Base-by-base conservation (phyloP, 805 yeast genomes). In the Wickerhamiella musiphila region DNA sequence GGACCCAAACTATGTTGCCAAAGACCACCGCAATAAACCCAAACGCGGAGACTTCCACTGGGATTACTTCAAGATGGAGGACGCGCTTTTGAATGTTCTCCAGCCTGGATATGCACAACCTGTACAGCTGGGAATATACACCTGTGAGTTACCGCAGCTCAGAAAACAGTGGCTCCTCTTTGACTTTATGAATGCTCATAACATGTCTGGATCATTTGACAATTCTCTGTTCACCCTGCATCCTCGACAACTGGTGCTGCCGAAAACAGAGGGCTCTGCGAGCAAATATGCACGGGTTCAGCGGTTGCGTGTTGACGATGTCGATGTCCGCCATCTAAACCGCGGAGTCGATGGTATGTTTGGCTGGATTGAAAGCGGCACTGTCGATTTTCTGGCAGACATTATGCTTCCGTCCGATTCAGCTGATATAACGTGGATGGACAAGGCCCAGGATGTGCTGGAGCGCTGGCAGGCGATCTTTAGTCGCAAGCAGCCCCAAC, bases 281-380 rank as follows among this genome's bases (percentile, higher is more conserved):
- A n/a, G n/a, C n/a, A n/a, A n/a, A n/a, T 28, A 23, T 13, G 31
- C 18, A 12, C 41, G 44, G 18, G 38, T 78, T 9, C 81, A 86
- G 2, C 62, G 94, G 27, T 63, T 82, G 39, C 59, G 96, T 31
- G 75, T 84, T 23, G 96, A 90, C 49, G 73, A 82, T 18, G 66
- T 90, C 34, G 74, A 72, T 47, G 67, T 90, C 23, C 93, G 86
- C 43, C 96, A 90, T 54, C 56, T 90, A 36, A 90, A 90, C 49
- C 69, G 79, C 1, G 96, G 95, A 0, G 66, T 79, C 35, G 44
- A 45, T 5, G 98, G 99, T 0, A 94, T 96, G 9, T 82, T 90
- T 54, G 95, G 96, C 5, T 90, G 99, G 99, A 86, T 90, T 35
- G 72, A 81, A 5, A 66, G 69, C 39, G 98, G 99, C 10, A 72